Conservation (phyloP, 2,329 filamentous ascomycete species). For the Phyllosticta capitalensis region DNA sequence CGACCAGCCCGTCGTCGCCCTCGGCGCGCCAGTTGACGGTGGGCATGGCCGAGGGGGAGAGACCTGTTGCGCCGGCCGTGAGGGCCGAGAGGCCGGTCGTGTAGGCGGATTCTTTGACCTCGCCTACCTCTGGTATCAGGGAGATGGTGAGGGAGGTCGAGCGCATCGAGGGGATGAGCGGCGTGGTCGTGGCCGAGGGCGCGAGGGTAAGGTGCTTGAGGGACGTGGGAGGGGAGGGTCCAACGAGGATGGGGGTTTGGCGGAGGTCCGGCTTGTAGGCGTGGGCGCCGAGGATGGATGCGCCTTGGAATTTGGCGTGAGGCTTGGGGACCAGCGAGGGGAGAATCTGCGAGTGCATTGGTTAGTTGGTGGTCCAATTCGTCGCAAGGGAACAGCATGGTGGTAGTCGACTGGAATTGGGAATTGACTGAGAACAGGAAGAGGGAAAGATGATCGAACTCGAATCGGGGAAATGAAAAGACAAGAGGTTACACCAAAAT, state of each 20-base stretch:
- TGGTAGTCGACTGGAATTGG: neutral
- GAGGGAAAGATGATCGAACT: neutral
- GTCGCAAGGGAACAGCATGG: no score
- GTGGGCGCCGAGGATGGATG: conserved; percentile 47
- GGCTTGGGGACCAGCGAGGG: conserved; percentile 36
- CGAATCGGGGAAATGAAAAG: neutral
- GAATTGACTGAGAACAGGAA: neutral
- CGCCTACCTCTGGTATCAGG: conserved; percentile 42
- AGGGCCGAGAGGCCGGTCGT: conserved; percentile 37
- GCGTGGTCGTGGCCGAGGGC: conserved; percentile 34
- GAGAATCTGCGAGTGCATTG: conserved; percentile 31
- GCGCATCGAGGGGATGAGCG: conserved; percentile 35
- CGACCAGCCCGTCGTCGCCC: conserved; percentile 43
- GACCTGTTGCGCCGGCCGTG: conserved; percentile 38
- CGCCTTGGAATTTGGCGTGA: conserved; percentile 29
- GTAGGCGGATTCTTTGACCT: conserved; percentile 23
- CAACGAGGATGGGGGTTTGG: conserved; percentile 35
- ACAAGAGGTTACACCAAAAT: neutral
- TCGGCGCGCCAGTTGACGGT: conserved; percentile 42
- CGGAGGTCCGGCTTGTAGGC: conserved; percentile 48
- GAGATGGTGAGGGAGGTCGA: conserved; percentile 35
- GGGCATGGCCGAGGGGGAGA: conserved; percentile 48
- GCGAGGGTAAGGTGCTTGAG: conserved; percentile 45
- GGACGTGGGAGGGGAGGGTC: conserved; percentile 30
- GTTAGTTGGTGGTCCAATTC: no score